A percentile compares a stretch with the other conserved stretches of the same genome.
These are phyloP conservation scores for Fusarium mangiferae DNA, from an alignment of 2,329 filamentous ascomycete genomes.

Conservation along the genomic window DNA sequence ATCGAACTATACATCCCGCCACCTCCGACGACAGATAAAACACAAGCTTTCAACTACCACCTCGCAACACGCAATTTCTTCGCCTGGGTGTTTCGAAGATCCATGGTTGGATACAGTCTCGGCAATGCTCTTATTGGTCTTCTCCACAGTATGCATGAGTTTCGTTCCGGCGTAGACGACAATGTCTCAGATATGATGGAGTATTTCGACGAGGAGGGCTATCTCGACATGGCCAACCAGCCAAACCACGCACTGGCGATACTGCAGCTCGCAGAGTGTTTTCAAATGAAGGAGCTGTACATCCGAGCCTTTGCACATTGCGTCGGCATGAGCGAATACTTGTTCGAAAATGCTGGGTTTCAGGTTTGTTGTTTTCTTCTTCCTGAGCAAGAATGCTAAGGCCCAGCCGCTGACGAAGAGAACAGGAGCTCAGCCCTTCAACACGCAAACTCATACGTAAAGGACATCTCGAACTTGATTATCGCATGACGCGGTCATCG, in stretches of 20 bases:
- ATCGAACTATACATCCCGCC: slow-evolving; percentile 77
- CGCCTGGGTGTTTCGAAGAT: slow-evolving; percentile 73
- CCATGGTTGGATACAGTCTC: slow-evolving; percentile 74
- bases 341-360: slow-evolving; percentile 69
- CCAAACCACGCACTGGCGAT: slow-evolving; percentile 75
- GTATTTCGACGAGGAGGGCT: slow-evolving; percentile 77
- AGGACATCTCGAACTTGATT: slow-evolving; percentile 72
- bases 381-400: neutral
- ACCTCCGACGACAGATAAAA: slow-evolving; percentile 62
- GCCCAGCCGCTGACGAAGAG: slow-evolving; percentile 36
- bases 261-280: slow-evolving; percentile 74
- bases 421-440: slow-evolving; percentile 59
- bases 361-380: slow-evolving; percentile 57
- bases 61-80: slow-evolving; percentile 79
- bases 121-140: slow-evolving; percentile 72
- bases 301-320: slow-evolving; percentile 80
- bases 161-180: slow-evolving; percentile 63
- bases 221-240: slow-evolving; percentile 72
- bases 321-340: slow-evolving; percentile 76
- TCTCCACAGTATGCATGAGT: slow-evolving; percentile 72
- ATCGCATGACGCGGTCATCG: slow-evolving; percentile 67
- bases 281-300: slow-evolving; percentile 72
- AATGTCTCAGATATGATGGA: slow-evolving; percentile 70
- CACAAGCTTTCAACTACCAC: slow-evolving; percentile 70
- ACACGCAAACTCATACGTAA: slow-evolving; percentile 74